Conservation (phyloP, 495 filamentous ascomycete genomes). For the Gamarada debralockiae region DNA sequence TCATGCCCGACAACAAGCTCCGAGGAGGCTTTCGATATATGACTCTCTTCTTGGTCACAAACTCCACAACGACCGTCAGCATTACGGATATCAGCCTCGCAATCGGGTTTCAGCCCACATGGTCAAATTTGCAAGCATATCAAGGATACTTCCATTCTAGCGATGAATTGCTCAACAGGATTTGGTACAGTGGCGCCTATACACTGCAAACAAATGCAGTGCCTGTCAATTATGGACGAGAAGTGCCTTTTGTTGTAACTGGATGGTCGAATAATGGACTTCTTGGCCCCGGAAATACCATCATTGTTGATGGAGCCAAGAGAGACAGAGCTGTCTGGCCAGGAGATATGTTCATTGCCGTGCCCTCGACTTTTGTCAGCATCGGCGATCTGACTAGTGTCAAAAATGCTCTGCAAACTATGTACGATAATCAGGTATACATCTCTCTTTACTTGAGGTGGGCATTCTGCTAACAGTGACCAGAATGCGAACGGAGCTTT, state of each 20-base stretch:
- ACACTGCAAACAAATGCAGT: slow-evolving; percentile 58
- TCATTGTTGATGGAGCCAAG: slow-evolving; percentile 53
- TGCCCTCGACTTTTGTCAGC: slow-evolving; percentile 52
- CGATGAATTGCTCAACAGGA: slow-evolving; percentile 54
- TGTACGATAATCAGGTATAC: slow-evolving; percentile 45
- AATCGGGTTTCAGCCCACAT: slow-evolving; percentile 58
- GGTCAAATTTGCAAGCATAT: slow-evolving; percentile 58
- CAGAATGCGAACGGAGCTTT: slow-evolving; percentile 21
- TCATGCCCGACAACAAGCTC: slow-evolving; percentile 48
- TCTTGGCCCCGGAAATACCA: slow-evolving; percentile 35
- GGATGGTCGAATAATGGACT: slow-evolving; percentile 56
- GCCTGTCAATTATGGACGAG: slow-evolving; percentile 48
- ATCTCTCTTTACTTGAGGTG: not conserved
- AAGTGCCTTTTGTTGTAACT: slow-evolving; percentile 41
- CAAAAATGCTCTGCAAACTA: slow-evolving; percentile 55
- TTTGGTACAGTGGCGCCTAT: slow-evolving; percentile 63
- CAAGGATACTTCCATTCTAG: slow-evolving; percentile 60
- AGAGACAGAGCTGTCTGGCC: slow-evolving; percentile 56
- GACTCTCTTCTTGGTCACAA: slow-evolving; percentile 46
- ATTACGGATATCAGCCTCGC: slow-evolving; percentile 43
- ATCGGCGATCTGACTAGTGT: slow-evolving; percentile 57
- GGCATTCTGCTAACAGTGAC: not conserved
- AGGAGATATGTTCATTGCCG: slow-evolving; percentile 55
- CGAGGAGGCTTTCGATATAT: slow-evolving; percentile 61
- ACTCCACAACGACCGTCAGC: slow-evolving; percentile 30